These are phyloP conservation scores for Ophiostoma himal-ulmi DNA, from an alignment of 2,329 filamentous ascomycete genomes.

Conservation along the genomic window DNA sequence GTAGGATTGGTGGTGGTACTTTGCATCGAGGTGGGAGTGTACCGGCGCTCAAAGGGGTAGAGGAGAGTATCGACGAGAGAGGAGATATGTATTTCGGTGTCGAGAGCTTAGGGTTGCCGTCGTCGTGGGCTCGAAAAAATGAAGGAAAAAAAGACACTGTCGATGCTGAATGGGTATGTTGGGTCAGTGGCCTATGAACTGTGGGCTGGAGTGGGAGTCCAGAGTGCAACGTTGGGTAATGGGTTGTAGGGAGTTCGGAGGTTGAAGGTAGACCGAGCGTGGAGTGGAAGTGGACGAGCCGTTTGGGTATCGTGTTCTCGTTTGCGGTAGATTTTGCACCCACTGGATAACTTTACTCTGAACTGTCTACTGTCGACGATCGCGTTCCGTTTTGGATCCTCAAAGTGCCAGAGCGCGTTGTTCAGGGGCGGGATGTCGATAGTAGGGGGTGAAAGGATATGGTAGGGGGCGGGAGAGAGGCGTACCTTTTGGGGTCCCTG, in stretches of 20 bases:
- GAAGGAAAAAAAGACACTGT: not conserved
- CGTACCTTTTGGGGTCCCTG: not conserved
- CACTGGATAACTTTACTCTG: not conserved
- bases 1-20: not conserved
- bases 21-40: constrained; percentile 4
- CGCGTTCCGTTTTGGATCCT: constrained; percentile 15
- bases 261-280: constrained; percentile 7
- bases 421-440: constrained; percentile 17
- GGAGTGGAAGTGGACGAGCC: not conserved
- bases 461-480: constrained; percentile 3
- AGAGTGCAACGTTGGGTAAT: constrained; percentile 8
- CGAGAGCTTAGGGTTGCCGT: constrained; percentile 4
- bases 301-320: constrained; percentile 4
- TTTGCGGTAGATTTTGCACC: not conserved
- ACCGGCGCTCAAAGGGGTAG: constrained; percentile 1
- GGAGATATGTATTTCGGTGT: not conserved
- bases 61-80: not conserved
- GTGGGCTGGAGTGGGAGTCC: not conserved
- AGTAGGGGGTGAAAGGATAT: not conserved
- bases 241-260: not conserved
- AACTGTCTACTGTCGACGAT: not conserved
- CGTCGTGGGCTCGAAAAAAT: not conserved
- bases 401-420: constrained; percentile 11
- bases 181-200: not conserved
- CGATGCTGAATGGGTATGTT: not conserved